A percentile compares a stretch with the other conserved stretches of the same genome.
Conservation (phyloP, 2,329 filamentous ascomycete genomes). For the Colletotrichum australisinense region DNA sequence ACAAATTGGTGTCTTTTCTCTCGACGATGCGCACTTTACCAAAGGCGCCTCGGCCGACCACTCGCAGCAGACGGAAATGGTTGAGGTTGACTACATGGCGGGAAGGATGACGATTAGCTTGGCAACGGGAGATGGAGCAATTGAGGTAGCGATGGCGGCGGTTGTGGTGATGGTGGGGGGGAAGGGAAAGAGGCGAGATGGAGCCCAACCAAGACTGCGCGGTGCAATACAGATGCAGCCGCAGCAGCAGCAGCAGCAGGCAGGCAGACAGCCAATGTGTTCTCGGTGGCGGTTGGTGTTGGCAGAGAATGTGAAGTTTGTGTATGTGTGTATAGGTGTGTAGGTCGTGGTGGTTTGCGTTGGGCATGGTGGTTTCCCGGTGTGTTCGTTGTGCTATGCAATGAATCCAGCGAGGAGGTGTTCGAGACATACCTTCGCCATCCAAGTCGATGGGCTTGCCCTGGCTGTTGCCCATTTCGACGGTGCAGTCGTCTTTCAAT, state of each 20-base stretch:
- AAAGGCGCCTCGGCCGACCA: constrained; percentile 97
- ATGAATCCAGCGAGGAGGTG: constrained; percentile 11
- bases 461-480: constrained; percentile 89
- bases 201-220: not conserved
- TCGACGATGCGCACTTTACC: constrained; percentile 99
- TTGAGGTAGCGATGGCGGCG: not conserved
- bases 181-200: not conserved
- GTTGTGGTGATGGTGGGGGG: not conserved
- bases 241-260: constrained; percentile 10
- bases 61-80: constrained; percentile 93
- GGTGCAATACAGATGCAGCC: not conserved
- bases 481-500: constrained; percentile 35
- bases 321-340: not conserved
- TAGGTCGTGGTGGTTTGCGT: not conserved
- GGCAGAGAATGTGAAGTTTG: not conserved
- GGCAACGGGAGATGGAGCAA: not conserved
- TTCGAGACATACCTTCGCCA: constrained; percentile 81
- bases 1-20: constrained; percentile 92
- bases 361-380: not conserved
- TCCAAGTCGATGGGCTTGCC: constrained; percentile 93
- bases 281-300: not conserved
- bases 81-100: constrained; percentile 84
- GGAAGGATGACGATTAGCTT: constrained; percentile 24
- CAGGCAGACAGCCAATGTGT: not conserved
- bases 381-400: not conserved